Evolutionary conservation across 805 yeast species (phyloP).

Genomic region (Ogataea paraovalis): DNA sequence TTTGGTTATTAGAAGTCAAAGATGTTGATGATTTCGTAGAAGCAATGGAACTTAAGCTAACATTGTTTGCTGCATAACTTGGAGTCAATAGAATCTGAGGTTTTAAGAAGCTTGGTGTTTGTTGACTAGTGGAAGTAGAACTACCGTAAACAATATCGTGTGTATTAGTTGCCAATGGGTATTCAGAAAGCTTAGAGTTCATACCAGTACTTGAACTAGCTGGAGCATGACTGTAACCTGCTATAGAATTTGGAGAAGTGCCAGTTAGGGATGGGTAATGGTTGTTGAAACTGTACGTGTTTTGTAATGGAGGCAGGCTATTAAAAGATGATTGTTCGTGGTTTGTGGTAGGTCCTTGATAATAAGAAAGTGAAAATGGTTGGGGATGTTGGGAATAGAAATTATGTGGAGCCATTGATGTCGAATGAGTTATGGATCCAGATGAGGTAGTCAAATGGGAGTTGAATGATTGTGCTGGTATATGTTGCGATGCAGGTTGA

Average conservation of each 20-base stretch:
- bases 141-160: neutral
- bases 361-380: neutral
- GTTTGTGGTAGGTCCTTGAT: neutral
- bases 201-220: neutral
- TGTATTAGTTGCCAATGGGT: neutral
- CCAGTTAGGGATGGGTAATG: neutral
- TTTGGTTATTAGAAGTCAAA: neutral
- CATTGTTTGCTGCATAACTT: neutral
- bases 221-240: neutral
- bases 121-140: neutral
- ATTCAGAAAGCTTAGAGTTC: neutral
- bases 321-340: neutral
- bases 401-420: neutral
- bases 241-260: neutral
- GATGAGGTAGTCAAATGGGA: neutral
- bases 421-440: neutral
- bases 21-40: neutral
- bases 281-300: neutral
- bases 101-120: neutral
- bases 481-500: conserved; percentile 1
- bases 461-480: neutral
- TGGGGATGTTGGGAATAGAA: conserved; percentile 4
- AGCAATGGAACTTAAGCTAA: neutral
- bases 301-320: conserved; percentile 1
- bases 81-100: conserved; percentile 1